Percentiles rank a stretch among this genome's conserved stretches.
Conservation (phyloP, 306 rosid species). For the Delonix regia region DNA sequence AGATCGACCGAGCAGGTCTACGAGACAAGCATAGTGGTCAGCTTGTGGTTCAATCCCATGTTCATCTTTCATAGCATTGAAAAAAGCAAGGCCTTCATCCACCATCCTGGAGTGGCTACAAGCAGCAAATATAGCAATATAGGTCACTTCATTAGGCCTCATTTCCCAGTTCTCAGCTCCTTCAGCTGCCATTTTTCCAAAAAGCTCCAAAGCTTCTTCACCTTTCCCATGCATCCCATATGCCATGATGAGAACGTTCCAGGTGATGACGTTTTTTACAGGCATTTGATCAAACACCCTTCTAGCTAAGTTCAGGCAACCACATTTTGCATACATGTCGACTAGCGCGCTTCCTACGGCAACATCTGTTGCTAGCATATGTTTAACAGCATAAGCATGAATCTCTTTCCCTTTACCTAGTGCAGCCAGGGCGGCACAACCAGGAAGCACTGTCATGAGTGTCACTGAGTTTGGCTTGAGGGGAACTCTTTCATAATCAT, state of each 20-base stretch:
- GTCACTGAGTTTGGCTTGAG: slow-evolving; percentile 81
- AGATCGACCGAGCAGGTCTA: slow-evolving; percentile 89
- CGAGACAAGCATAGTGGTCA: slow-evolving; percentile 88
- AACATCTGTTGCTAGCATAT: slow-evolving; percentile 61
- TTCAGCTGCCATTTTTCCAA: slow-evolving; percentile 59
- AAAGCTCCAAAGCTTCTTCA: slow-evolving; percentile 65
- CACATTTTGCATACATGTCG: slow-evolving; percentile 94
- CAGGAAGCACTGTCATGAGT: slow-evolving; percentile 81
- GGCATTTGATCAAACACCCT: slow-evolving; percentile 72
- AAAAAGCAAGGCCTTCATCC: slow-evolving; percentile 63
- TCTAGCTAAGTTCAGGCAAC: slow-evolving; percentile 65
- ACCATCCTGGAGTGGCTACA: slow-evolving; percentile 78
- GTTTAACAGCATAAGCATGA: slow-evolving; percentile 75
- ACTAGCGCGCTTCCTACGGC: slow-evolving; percentile 85
- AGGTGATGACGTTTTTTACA: slow-evolving; percentile 67
- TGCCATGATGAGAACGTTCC: slow-evolving; percentile 90
- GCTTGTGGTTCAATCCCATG: slow-evolving; percentile 63
- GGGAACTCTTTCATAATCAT: slow-evolving; percentile 36
- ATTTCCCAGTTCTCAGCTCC: slow-evolving; percentile 41
- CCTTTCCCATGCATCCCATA: slow-evolving; percentile 92
- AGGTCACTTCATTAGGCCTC: slow-evolving; percentile 67
- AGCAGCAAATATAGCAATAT: slow-evolving; percentile 67
- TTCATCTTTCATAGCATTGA: slow-evolving; percentile 64
- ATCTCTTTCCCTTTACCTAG: slow-evolving; percentile 79
- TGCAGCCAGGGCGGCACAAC: slow-evolving; percentile 75